Evolutionary conservation across 805 yeast genomes (phyloP).

Genomic region (Wickerhamiella hasegawae): DNA sequence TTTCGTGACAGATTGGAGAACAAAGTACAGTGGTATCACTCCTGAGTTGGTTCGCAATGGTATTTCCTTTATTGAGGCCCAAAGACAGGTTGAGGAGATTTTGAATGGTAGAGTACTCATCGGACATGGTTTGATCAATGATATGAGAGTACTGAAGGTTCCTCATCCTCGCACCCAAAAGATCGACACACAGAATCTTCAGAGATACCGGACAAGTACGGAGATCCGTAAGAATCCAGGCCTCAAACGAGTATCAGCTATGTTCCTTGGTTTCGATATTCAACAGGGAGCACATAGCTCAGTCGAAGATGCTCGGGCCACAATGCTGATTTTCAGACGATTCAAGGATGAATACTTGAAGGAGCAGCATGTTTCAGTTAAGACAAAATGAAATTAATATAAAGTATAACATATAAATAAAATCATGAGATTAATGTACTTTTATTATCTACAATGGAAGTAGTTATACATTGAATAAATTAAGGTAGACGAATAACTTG

Average conservation of each 20-base stretch:
- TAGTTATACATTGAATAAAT: background rate
- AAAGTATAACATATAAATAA: background rate
- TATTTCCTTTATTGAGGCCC: constrained; percentile 50
- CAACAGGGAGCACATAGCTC: constrained; percentile 72
- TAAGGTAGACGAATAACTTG: background rate
- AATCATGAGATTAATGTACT: background rate
- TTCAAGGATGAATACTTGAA: constrained; percentile 5
- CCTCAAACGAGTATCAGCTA: constrained; percentile 46
- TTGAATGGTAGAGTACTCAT: constrained; percentile 36
- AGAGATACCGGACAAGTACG: constrained; percentile 33
- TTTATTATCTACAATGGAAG: background rate
- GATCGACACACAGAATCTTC: constrained; percentile 59
- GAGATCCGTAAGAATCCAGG: constrained; percentile 30
- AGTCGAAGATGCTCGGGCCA: constrained; percentile 78
- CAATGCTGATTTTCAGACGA: constrained; percentile 52
- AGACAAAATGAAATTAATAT: background rate
- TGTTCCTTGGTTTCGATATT: constrained; percentile 41
- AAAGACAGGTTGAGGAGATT: constrained; percentile 34
- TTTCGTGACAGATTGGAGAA: constrained; percentile 76
- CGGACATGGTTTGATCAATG: constrained; percentile 78
- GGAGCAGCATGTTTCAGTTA: background rate
- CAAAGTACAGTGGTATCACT: constrained; percentile 78
- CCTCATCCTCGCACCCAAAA: constrained; percentile 48
- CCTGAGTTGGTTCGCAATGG: constrained; percentile 59
- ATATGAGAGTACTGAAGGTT: constrained; percentile 48